Evolutionary conservation across 441 rosid genomes (phyloP).

Genomic region (Arabidopsis hybrid): DNA sequence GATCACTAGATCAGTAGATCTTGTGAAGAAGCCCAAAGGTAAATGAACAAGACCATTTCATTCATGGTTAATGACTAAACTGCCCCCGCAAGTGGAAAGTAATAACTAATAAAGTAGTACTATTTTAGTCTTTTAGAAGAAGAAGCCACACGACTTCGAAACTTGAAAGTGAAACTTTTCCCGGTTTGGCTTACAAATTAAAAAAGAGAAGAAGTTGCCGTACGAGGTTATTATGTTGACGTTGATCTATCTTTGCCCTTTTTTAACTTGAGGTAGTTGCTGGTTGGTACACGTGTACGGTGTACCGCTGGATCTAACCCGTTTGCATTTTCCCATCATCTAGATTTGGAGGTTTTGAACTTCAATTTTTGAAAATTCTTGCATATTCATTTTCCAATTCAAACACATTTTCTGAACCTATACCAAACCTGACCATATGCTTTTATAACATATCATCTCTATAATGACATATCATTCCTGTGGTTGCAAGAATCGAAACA

Average conservation of each 20-base stretch:
- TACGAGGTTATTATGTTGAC: conserved; percentile 44
- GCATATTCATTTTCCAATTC: not conserved
- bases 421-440: conserved; percentile 1
- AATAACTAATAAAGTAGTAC: not conserved
- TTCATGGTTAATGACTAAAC: not conserved
- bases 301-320: conserved; percentile 10
- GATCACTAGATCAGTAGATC: conserved; percentile 34
- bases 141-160: conserved; percentile 25
- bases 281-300: conserved; percentile 33
- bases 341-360: conserved; percentile 10
- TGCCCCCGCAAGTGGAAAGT: not conserved
- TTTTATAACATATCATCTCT: not conserved
- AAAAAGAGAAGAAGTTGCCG: conserved; percentile 27
- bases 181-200: not conserved
- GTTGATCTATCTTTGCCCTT: conserved; percentile 25
- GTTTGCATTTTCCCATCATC: not conserved
- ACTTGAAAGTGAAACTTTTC: conserved; percentile 17
- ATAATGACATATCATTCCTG: not conserved
- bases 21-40: conserved; percentile 5
- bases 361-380: not conserved
- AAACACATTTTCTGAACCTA: conserved; percentile 4
- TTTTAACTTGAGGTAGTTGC: not conserved
- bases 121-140: not conserved
- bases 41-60: conserved; percentile 1
- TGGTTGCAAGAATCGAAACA: not conserved